A percentile compares a stretch with the other conserved stretches of the same genome.
Evolutionary conservation across 176 grass and related monocot genomes (phyloP).

Genomic region (Puccinellia tenuiflora): DNA sequence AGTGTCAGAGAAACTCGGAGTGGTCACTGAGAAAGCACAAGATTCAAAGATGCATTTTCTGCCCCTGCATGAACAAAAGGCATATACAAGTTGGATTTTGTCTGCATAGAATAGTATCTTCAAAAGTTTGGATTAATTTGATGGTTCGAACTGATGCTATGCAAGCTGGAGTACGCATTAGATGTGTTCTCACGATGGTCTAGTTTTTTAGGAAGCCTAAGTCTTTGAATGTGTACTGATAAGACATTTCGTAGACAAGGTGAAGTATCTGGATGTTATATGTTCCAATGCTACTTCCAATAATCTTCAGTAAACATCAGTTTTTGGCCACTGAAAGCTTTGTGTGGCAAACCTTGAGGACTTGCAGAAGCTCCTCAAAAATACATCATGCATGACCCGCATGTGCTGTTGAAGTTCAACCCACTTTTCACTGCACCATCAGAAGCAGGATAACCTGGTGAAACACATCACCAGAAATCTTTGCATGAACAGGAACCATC

Average conservation of each 20-base stretch:
- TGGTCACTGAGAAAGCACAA: background rate
- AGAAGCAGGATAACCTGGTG: background rate
- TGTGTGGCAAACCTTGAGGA: background rate
- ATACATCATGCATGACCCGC: background rate
- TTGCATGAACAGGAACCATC: constrained; percentile 59
- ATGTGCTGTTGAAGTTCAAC: background rate
- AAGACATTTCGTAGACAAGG: background rate
- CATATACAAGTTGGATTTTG: background rate
- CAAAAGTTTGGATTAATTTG: background rate
- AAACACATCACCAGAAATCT: constrained; percentile 65
- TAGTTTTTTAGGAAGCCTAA: background rate
- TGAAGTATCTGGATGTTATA: background rate
- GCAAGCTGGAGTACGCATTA: background rate
- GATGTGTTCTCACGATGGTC: background rate
- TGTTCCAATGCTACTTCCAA: background rate
- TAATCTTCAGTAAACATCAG: constrained; percentile 2
- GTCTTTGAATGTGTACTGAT: background rate
- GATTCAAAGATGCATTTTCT: background rate
- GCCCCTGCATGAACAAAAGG: background rate
- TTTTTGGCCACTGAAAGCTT: constrained; percentile 5
- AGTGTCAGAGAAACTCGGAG: background rate
- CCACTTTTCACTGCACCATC: background rate
- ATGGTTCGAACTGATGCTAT: background rate
- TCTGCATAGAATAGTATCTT: background rate
- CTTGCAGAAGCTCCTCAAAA: background rate